Evolutionary conservation across 768 basidiomycete genomes (phyloP).

Genomic region (Auricularia sp.): DNA sequence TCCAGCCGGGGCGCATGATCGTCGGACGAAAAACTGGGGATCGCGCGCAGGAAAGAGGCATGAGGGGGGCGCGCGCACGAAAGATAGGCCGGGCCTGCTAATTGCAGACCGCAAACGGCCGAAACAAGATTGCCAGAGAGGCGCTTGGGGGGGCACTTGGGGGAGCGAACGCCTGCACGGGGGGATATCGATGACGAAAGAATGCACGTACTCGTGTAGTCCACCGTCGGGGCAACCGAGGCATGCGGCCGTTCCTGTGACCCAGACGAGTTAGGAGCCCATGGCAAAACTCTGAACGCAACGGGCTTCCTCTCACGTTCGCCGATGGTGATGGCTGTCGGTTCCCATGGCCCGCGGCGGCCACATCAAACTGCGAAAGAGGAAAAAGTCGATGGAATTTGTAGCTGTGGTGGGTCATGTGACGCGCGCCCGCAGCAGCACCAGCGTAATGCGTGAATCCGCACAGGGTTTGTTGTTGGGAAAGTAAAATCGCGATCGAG

Average conservation of each 20-base stretch:
- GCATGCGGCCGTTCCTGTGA: neutral
- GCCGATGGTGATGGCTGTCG: neutral
- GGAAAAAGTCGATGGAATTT: constrained; percentile 97
- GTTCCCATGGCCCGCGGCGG: constrained; percentile 29
- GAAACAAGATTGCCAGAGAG: neutral
- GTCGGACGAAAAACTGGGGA: too few relatives aligned
- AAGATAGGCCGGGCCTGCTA: too few relatives aligned
- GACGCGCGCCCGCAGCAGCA: constrained; percentile 14
- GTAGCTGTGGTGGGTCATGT: constrained; percentile 46
- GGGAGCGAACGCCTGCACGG: neutral
- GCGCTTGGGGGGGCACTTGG: neutral
- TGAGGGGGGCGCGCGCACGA: too few relatives aligned
- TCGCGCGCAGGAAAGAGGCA: too few relatives aligned
- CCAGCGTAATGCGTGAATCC: neutral
- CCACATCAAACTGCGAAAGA: constrained; percentile 81
- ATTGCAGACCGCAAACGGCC: neutral
- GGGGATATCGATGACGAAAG: neutral
- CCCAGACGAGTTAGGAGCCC: neutral
- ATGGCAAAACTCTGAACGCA: neutral
- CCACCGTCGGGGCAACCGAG: neutral
- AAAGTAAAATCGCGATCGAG: neutral
- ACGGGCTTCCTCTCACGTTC: neutral
- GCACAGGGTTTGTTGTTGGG: neutral
- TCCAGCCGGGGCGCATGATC: too few relatives aligned
- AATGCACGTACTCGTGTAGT: neutral